These are phyloP conservation scores for Mycena chlorophos DNA, from an alignment of 768 basidiomycete species.

Conservation along the genomic window DNA sequence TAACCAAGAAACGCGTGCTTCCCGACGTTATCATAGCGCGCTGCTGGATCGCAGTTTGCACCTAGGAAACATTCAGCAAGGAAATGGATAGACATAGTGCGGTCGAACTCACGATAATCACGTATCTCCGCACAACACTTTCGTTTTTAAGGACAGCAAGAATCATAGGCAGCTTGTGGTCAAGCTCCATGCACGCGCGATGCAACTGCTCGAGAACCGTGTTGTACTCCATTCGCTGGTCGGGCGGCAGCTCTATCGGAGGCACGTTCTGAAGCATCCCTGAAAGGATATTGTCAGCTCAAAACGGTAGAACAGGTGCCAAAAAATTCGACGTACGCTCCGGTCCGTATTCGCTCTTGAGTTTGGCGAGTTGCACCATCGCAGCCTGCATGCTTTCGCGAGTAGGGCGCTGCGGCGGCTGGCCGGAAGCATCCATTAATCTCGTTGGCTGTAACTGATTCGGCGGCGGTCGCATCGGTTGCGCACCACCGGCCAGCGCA, in stretches of 20 bases:
- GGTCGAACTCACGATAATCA: slow-evolving; percentile 51
- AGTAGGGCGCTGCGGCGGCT: slow-evolving; percentile 28
- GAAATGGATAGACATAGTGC: slow-evolving; percentile 1
- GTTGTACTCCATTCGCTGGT: slow-evolving; percentile 56
- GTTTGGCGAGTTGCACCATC: slow-evolving; percentile 27
- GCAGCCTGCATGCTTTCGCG: slow-evolving; percentile 37
- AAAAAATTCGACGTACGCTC: slow-evolving; percentile 27
- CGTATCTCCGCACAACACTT: slow-evolving; percentile 47
- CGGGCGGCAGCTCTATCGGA: slow-evolving; percentile 45
- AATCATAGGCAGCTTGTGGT: slow-evolving; percentile 50
- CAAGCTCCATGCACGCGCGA: slow-evolving; percentile 48
- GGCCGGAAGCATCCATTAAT: slow-evolving; percentile 19
- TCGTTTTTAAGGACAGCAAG: slow-evolving; percentile 48
- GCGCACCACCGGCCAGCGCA: slow-evolving; percentile 8
- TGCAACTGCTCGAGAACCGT: slow-evolving; percentile 48
- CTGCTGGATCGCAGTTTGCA: slow-evolving; percentile 48
- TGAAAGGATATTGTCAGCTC: slow-evolving; percentile 22
- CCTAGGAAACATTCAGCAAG: slow-evolving; percentile 32
- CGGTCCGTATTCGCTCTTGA: slow-evolving; percentile 36
- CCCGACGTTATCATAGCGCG: slow-evolving; percentile 36
- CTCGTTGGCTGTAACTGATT: slow-evolving; percentile 5
- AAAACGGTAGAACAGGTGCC: slow-evolving; percentile 3
- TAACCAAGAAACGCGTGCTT: slow-evolving; percentile 44
- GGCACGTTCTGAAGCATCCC: slow-evolving; percentile 36
- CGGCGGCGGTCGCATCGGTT: background rate